A percentile compares a stretch with the other conserved stretches of the same genome.
Evolutionary conservation across 75 land plant species (phyloP).

Genomic region (Cunninghamia lanceolata): DNA sequence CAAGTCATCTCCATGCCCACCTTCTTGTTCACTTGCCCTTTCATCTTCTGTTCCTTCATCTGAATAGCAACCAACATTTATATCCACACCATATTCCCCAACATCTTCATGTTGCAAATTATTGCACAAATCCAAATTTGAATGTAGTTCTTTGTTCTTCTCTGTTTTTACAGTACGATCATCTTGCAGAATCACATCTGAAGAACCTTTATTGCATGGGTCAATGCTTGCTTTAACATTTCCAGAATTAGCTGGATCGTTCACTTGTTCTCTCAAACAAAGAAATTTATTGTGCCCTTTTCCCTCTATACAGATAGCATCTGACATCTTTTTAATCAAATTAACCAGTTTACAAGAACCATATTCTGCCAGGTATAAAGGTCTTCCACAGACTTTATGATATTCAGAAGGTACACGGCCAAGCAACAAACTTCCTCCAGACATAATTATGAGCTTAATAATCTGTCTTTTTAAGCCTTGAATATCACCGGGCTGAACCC

Average conservation of each 20-base stretch:
- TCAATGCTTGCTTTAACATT: constrained; percentile 7
- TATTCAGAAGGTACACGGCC: constrained; percentile 77
- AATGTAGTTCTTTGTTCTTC: neutral
- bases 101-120: neutral
- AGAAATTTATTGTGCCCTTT: constrained; percentile 53
- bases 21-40: constrained; percentile 13
- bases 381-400: constrained; percentile 65
- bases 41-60: constrained; percentile 58
- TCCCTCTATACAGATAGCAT: constrained; percentile 59
- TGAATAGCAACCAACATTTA: constrained; percentile 17
- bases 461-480: constrained; percentile 78
- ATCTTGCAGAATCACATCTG: neutral
- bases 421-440: constrained; percentile 65
- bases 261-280: constrained; percentile 37
- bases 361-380: constrained; percentile 74
- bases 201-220: neutral
- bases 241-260: constrained; percentile 8
- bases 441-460: constrained; percentile 57
- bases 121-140: neutral
- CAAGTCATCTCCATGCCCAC: constrained; percentile 5
- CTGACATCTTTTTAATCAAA: constrained; percentile 75
- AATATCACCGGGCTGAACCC: constrained; percentile 85
- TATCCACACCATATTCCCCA: constrained; percentile 3
- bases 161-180: neutral
- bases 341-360: constrained; percentile 71